Conservation (phyloP, 2,329 filamentous ascomycete species). For the Bipolaris victoriae region DNA sequence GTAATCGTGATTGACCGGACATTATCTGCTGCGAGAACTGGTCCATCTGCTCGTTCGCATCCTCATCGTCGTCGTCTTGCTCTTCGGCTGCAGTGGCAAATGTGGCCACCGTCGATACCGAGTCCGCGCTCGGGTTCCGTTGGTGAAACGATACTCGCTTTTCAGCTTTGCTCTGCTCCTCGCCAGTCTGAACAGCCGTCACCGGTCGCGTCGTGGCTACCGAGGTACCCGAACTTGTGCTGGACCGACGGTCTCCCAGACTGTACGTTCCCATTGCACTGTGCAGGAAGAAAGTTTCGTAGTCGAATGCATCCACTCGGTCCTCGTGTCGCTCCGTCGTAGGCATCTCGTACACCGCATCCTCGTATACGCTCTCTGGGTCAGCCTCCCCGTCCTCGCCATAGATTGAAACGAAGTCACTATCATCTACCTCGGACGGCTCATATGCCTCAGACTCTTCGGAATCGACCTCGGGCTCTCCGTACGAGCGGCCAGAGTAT, state of each 20-base stretch:
- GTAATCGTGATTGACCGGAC: constrained; percentile 25
- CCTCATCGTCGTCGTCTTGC: constrained; percentile 44
- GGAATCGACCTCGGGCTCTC: constrained; percentile 31
- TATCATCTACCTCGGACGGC: constrained; percentile 39
- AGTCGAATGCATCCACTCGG: constrained; percentile 93
- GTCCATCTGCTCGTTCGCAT: constrained; percentile 52
- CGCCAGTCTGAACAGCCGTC: constrained; percentile 35
- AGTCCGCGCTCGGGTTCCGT: constrained; percentile 64
- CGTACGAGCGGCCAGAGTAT: constrained; percentile 21
- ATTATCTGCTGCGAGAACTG: constrained; percentile 46
- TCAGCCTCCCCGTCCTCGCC: constrained; percentile 31
- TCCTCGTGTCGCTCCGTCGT: constrained; percentile 76
- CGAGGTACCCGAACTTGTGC: constrained; percentile 60
- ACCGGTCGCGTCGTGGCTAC: constrained; percentile 57
- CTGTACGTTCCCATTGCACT: constrained; percentile 84
- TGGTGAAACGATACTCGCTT: constrained; percentile 49
- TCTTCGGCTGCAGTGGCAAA: constrained; percentile 69
- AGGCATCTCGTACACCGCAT: constrained; percentile 50
- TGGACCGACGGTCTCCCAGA: constrained; percentile 60
- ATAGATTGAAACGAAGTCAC: constrained; percentile 43
- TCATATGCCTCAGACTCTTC: constrained; percentile 29
- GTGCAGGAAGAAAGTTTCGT: constrained; percentile 93
- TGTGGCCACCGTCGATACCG: constrained; percentile 65
- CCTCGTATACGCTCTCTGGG: constrained; percentile 52
- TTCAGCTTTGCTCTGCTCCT: constrained; percentile 26